These are phyloP conservation scores for Zymoseptoria tritici DNA, from an alignment of 2,329 filamentous ascomycete genomes.

Conservation along the genomic window DNA sequence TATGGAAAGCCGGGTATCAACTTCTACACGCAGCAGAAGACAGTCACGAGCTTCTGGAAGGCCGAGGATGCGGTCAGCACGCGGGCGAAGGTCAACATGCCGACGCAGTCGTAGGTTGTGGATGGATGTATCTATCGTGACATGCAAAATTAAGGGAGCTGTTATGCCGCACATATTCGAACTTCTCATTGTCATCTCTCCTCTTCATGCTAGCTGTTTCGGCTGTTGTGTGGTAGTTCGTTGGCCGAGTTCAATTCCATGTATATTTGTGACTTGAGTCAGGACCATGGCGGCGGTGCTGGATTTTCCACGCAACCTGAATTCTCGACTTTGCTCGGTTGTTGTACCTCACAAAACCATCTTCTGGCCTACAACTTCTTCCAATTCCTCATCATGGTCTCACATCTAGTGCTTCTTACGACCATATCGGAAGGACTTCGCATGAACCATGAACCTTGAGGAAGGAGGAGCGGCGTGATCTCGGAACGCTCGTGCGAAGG, in stretches of 20 bases:
- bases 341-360: too few relatives aligned
- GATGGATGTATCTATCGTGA: not conserved
- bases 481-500: not conserved
- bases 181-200: not conserved
- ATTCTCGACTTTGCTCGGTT: too few relatives aligned
- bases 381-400: too few relatives aligned
- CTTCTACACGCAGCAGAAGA: slow-evolving; percentile 98
- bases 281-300: too few relatives aligned
- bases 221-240: too few relatives aligned
- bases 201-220: not conserved
- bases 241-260: too few relatives aligned
- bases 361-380: too few relatives aligned
- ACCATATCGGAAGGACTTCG: not conserved
- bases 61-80: slow-evolving; percentile 75
- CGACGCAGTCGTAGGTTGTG: slow-evolving; percentile 47
- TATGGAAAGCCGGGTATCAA: slow-evolving; percentile 88
- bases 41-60: slow-evolving; percentile 87
- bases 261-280: too few relatives aligned
- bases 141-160: not conserved
- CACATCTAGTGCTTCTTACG: not conserved
- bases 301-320: too few relatives aligned
- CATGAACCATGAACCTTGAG: not conserved
- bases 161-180: not conserved
- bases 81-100: slow-evolving; percentile 86
- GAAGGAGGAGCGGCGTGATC: not conserved